A percentile compares a stretch with the other conserved stretches of the same genome.
Evolutionary conservation across 306 rosid genomes (phyloP).

Genomic region (Prunus padus): DNA sequence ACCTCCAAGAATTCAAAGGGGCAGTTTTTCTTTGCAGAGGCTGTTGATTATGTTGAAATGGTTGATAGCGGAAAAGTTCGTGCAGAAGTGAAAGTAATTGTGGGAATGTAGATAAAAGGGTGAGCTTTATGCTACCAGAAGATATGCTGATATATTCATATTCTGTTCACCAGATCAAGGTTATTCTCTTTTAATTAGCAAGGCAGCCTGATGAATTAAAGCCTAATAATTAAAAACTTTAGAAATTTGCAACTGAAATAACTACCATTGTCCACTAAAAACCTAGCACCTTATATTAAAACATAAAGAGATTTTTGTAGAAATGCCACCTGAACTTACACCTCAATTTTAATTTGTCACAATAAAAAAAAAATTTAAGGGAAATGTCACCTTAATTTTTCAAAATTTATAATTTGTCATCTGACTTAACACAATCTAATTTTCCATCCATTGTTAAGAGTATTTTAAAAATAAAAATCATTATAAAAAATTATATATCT

Average conservation of each 20-base stretch:
- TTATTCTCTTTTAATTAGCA: background rate
- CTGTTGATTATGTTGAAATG: conserved; percentile 23
- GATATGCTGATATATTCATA: conserved; percentile 44
- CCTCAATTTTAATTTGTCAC: too few species aligned
- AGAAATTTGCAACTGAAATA: conserved; percentile 20
- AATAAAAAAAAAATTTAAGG: too few species aligned
- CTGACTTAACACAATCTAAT: too few species aligned
- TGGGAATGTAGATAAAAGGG: conserved; percentile 40
- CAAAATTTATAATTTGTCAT: too few species aligned
- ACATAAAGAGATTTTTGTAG: too few species aligned
- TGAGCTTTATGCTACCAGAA: conserved; percentile 43
- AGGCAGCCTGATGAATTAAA: background rate
- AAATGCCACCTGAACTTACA: too few species aligned
- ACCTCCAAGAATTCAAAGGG: background rate
- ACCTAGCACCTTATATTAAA: background rate
- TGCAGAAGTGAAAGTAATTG: conserved; percentile 26
- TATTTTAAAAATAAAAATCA: too few species aligned
- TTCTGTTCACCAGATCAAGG: conserved; percentile 21
- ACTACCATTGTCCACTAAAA: background rate
- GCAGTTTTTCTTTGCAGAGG: conserved; percentile 24
- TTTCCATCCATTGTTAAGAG: too few species aligned
- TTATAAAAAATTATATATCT: too few species aligned
- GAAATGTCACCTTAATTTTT: too few species aligned
- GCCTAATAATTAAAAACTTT: background rate
- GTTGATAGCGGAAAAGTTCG: conserved; percentile 25